Conservation (phyloP, 371 early-diverging fungal species). For the Mucor circinelloides region DNA sequence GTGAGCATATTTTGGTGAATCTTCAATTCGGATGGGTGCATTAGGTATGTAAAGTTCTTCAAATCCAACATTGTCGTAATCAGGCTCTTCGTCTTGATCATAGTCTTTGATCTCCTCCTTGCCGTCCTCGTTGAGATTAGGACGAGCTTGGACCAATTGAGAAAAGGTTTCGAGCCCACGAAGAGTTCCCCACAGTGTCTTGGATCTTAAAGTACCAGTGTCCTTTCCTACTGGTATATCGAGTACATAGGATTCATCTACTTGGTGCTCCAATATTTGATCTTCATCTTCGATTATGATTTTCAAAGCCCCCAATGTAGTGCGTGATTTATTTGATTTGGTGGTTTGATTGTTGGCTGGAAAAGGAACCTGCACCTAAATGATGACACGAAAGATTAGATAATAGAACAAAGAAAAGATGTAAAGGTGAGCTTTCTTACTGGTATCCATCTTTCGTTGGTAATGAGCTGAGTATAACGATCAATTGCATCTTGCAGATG, state of each 20-base stretch:
- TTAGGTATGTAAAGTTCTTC: slow-evolving; percentile 44
- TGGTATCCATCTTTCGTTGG: slow-evolving; percentile 43
- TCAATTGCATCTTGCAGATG: slow-evolving; percentile 29
- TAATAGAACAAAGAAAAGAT: not conserved
- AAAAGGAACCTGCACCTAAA: slow-evolving; percentile 28
- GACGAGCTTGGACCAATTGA: slow-evolving; percentile 60
- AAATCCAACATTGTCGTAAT: slow-evolving; percentile 26
- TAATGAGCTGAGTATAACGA: slow-evolving; percentile 38
- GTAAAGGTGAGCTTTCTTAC: slow-evolving; percentile 24
- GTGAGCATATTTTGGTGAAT: slow-evolving; percentile 70
- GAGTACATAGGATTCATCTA: slow-evolving; percentile 71
- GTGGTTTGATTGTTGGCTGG: not conserved
- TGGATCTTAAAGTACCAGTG: slow-evolving; percentile 54
- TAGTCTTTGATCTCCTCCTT: not conserved
- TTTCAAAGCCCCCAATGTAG: slow-evolving; percentile 20
- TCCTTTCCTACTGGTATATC: slow-evolving; percentile 46
- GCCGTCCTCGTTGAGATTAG: slow-evolving; percentile 7
- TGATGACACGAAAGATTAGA: not conserved
- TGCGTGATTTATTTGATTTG: not conserved
- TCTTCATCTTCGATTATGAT: slow-evolving; percentile 39
- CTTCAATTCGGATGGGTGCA: slow-evolving; percentile 67
- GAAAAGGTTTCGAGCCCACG: slow-evolving; percentile 78
- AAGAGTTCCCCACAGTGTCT: slow-evolving; percentile 77
- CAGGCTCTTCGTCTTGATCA: slow-evolving; percentile 16
- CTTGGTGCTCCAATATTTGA: slow-evolving; percentile 44